These are phyloP conservation scores for Dacryopinax spathularia DNA, from an alignment of 768 basidiomycete species.

Conservation along the genomic window DNA sequence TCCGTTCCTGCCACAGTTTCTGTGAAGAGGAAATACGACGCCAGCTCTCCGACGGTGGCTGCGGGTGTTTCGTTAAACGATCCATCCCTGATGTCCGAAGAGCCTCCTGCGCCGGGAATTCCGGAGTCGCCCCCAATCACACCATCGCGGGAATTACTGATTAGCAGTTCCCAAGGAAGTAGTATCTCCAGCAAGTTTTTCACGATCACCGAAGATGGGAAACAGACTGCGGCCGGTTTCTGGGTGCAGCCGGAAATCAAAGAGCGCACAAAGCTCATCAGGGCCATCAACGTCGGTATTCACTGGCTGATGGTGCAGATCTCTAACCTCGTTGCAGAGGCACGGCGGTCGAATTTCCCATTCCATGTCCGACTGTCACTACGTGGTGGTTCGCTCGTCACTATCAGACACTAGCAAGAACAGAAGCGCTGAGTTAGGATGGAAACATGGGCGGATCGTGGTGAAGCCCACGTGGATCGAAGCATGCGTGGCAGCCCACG, in stretches of 20 bases:
- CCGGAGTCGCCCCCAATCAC: background rate
- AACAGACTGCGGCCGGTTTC: background rate
- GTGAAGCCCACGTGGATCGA: background rate
- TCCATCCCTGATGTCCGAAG: background rate
- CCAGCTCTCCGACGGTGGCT: no score
- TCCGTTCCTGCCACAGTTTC: no score
- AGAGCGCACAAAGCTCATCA: background rate
- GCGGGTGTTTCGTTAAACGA: background rate
- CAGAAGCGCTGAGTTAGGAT: background rate
- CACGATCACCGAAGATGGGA: background rate
- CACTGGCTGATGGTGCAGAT: background rate
- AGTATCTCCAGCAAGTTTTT: background rate
- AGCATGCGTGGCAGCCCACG: background rate
- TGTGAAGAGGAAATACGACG: no score
- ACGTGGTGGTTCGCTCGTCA: background rate
- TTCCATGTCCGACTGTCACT: slow-evolving; percentile 1
- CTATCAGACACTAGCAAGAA: background rate
- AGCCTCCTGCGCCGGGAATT: no score
- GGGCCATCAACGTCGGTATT: background rate
- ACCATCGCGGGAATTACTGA: no score
- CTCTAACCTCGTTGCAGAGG: background rate
- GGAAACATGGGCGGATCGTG: background rate
- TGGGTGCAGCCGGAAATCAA: slow-evolving; percentile 1
- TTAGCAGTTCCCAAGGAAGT: background rate
- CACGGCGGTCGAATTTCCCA: background rate